These are phyloP conservation scores for Lagenaria siceraria DNA, from an alignment of 306 rosid genomes.

Conservation along the genomic window DNA sequence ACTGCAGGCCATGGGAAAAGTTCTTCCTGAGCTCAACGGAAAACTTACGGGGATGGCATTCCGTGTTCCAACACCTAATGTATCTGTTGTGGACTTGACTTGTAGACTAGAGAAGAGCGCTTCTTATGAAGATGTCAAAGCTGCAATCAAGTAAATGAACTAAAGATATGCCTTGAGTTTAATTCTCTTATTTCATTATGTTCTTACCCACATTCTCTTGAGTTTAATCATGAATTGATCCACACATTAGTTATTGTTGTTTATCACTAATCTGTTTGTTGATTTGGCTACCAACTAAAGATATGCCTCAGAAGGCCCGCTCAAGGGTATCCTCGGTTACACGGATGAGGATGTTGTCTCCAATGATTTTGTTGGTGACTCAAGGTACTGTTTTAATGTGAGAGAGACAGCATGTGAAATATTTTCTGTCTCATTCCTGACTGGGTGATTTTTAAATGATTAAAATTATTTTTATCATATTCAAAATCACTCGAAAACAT, in stretches of 20 bases:
- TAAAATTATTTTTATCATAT: no score
- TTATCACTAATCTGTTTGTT: not conserved
- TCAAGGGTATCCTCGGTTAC: constrained; percentile 89
- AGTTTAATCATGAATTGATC: not conserved
- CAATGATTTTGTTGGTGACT: constrained; percentile 87
- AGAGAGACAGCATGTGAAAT: not conserved
- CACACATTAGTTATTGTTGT: not conserved
- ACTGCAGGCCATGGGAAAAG: constrained; percentile 89
- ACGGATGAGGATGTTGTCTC: constrained; percentile 94
- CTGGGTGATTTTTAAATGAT: no score
- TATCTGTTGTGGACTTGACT: constrained; percentile 90
- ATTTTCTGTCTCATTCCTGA: not conserved
- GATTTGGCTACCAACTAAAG: constrained; percentile 17
- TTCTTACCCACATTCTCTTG: not conserved
- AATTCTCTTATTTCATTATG: no score
- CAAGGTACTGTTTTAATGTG: constrained; percentile 35
- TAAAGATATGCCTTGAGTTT: no score
- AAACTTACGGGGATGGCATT: constrained; percentile 99
- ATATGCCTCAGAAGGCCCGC: constrained; percentile 74
- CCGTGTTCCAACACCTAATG: constrained; percentile 93
- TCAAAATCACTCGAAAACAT: no score
- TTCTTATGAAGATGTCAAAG: constrained; percentile 90
- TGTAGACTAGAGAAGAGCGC: constrained; percentile 73
- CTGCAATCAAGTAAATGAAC: constrained; percentile 54
- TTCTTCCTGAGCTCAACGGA: constrained; percentile 91